A percentile compares a stretch with the other conserved stretches of the same genome.
Conservation (phyloP, 306 rosid species). For the Lithocarpus polystachyus region DNA sequence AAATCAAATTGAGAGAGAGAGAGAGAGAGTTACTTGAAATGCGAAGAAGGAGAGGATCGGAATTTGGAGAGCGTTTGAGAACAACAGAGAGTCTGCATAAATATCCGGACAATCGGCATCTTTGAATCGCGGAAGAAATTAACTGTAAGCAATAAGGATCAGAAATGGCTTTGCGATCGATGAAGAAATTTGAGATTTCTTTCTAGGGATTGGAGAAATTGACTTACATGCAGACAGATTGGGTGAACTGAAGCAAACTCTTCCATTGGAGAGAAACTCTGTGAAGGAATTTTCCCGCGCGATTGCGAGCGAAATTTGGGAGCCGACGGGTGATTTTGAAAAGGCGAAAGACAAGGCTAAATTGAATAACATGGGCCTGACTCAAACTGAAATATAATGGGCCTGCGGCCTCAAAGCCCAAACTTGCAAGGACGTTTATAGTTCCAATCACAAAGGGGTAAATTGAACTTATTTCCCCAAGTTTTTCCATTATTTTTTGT, state of each 20-base stretch:
- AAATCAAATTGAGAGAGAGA: neutral
- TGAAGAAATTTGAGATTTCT: neutral
- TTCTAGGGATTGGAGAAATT: slow-evolving; percentile 14
- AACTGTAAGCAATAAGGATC: slow-evolving; percentile 39
- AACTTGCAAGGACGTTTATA: no score
- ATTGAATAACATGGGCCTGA: no score
- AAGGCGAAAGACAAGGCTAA: neutral
- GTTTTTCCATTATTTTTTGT: no score
- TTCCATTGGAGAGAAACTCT: slow-evolving; percentile 23
- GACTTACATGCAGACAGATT: slow-evolving; percentile 42
- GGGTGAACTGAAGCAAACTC: slow-evolving; percentile 25
- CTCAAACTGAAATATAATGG: no score
- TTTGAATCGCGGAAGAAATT: slow-evolving; percentile 64
- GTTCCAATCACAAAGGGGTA: no score
- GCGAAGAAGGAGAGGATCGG: slow-evolving; percentile 34
- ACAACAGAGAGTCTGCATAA: slow-evolving; percentile 61
- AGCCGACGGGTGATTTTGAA: neutral
- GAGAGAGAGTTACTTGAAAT: slow-evolving; percentile 49
- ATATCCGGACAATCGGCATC: slow-evolving; percentile 70
- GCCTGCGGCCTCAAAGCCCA: no score
- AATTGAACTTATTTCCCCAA: no score
- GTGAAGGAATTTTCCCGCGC: slow-evolving; percentile 12
- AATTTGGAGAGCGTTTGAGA: slow-evolving; percentile 50
- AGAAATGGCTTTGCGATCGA: neutral
- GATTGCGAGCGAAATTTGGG: neutral